phyloP scores from a whole-genome alignment of 805 yeast species.

The Komagataella ulmi region DNA sequence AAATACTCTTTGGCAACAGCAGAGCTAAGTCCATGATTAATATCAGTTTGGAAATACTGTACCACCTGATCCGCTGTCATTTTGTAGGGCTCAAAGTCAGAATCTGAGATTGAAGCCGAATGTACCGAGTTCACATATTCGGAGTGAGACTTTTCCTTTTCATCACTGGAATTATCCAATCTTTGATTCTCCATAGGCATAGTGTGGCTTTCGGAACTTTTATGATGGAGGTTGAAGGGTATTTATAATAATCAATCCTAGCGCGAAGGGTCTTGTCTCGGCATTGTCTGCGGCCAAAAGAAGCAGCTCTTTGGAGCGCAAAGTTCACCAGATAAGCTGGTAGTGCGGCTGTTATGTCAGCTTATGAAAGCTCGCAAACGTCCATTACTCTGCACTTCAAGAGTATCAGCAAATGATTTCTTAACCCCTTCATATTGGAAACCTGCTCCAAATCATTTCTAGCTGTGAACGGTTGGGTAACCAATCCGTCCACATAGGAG shows the following conservation, averaged over 20 bases:
- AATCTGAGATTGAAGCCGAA: background rate
- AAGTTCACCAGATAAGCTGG: background rate
- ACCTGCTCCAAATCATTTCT: too few relatives aligned
- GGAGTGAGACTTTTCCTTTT: background rate
- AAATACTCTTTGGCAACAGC: conserved; percentile 16
- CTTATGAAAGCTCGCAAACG: background rate
- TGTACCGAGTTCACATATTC: background rate
- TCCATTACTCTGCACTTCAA: background rate
- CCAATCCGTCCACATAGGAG: background rate
- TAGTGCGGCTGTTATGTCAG: background rate
- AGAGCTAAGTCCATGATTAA: conserved; percentile 32
- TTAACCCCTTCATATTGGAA: too few relatives aligned
- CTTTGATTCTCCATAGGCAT: background rate
- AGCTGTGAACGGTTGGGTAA: background rate
- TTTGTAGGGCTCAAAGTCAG: background rate
- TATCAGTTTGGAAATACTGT: conserved; percentile 19
- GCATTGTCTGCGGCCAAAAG: background rate
- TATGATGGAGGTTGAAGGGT: background rate
- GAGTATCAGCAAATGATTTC: background rate
- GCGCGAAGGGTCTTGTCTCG: background rate
- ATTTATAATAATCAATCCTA: too few relatives aligned
- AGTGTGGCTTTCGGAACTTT: background rate
- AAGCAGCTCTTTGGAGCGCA: background rate
- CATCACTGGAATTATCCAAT: background rate
- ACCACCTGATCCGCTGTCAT: background rate